phyloP scores from a whole-genome alignment of 192 early-diverging fungal genomes.

The Thamnidium elegans region DNA sequence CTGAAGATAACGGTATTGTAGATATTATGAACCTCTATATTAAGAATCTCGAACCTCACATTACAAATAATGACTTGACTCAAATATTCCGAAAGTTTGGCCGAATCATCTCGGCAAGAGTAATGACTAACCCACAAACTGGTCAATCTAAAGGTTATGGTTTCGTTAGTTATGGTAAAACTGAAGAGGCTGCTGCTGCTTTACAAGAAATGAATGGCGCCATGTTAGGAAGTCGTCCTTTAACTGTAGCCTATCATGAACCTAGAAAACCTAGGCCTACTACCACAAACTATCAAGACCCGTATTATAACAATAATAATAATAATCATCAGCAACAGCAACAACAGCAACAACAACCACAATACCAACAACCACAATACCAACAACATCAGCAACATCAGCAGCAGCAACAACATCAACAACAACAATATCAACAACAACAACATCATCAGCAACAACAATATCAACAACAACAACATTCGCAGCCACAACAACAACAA shows the following conservation, averaged over 20 bases:
- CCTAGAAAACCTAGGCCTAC: slow-evolving; percentile 76
- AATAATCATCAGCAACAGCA: background rate
- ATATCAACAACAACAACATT: background rate
- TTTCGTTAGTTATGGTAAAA: slow-evolving; percentile 88
- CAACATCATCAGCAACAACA: slow-evolving; percentile 1
- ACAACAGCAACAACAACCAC: background rate
- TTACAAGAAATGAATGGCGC: slow-evolving; percentile 88
- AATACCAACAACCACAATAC: background rate
- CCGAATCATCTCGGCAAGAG: slow-evolving; percentile 87
- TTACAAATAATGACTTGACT: slow-evolving; percentile 91
- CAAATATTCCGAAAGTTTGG: slow-evolving; percentile 89
- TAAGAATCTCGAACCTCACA: slow-evolving; percentile 91
- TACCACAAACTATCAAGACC: background rate
- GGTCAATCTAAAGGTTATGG: slow-evolving; percentile 85
- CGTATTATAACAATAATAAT: no score
- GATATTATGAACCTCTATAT: slow-evolving; percentile 87
- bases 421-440: background rate
- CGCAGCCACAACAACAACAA: background rate
- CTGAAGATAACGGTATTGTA: slow-evolving; percentile 25
- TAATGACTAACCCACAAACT: slow-evolving; percentile 72
- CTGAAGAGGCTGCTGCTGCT: slow-evolving; percentile 90
- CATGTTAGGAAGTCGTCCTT: slow-evolving; percentile 75
- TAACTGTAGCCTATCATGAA: slow-evolving; percentile 90
- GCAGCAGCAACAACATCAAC: background rate
- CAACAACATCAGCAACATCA: background rate